Percentiles rank a stretch among this genome's conserved stretches.
Conservation (phyloP, 176 grass and related monocot genomes). For the Oryza australiensis region DNA sequence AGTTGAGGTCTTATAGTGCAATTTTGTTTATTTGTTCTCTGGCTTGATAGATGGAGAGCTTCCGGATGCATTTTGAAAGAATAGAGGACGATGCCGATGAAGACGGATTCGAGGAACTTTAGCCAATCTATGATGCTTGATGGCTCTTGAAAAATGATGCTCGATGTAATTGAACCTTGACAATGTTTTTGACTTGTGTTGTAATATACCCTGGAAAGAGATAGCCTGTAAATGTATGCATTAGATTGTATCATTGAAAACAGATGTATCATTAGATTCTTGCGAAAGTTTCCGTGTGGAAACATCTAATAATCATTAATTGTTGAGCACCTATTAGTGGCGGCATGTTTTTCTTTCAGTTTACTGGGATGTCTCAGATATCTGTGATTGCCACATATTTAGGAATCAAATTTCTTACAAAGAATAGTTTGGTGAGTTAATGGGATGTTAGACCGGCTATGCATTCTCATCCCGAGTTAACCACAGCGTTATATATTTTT, state of each 20-base stretch:
- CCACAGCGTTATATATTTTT: too few relatives aligned
- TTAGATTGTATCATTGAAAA: neutral
- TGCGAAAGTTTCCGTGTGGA: neutral
- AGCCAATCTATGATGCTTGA: neutral
- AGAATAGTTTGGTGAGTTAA: too few relatives aligned
- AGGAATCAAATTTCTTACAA: too few relatives aligned
- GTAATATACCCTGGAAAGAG: neutral
- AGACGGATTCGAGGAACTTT: slow-evolving; percentile 77
- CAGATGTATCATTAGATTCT: too few relatives aligned
- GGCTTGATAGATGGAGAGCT: slow-evolving; percentile 60
- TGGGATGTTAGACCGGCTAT: too few relatives aligned
- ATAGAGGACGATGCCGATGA: slow-evolving; percentile 62
- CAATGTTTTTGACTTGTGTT: neutral
- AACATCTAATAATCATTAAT: neutral
- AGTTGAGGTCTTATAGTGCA: neutral
- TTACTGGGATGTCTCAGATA: neutral
- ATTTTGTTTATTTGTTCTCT: slow-evolving; percentile 3
- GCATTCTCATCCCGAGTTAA: too few relatives aligned
- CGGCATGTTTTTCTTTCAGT: neutral
- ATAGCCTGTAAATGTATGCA: neutral
- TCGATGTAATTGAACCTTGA: neutral
- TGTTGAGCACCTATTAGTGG: neutral
- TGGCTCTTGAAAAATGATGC: neutral
- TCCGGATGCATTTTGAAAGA: slow-evolving; percentile 57
- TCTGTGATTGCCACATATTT: neutral